phyloP scores from a whole-genome alignment of 2,329 filamentous ascomycete genomes.

The Xylariaceae sp. region DNA sequence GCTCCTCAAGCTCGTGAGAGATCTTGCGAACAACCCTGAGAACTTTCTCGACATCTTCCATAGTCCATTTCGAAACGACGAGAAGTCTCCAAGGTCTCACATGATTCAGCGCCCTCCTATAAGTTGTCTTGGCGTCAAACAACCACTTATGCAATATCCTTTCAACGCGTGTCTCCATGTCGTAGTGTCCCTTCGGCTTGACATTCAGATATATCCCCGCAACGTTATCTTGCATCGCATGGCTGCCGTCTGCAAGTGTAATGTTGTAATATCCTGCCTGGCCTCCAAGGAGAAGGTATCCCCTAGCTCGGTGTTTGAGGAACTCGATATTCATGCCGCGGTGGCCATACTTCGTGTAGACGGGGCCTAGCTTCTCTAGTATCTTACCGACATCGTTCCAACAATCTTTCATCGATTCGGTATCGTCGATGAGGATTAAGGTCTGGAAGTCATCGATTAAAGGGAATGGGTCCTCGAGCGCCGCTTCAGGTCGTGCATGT shows the following conservation, averaged over 20 bases:
- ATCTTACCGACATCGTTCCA: conserved; percentile 64
- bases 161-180: conserved; percentile 16
- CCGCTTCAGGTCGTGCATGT: neutral
- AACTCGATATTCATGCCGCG: conserved; percentile 74
- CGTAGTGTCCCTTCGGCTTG: conserved; percentile 19
- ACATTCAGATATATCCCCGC: conserved; percentile 25
- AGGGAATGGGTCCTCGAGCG: neutral
- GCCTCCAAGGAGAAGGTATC: conserved; percentile 4
- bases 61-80: conserved; percentile 66
- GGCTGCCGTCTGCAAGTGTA: conserved; percentile 13
- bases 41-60: conserved; percentile 54
- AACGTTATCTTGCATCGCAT: conserved; percentile 26
- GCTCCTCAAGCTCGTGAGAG: neutral
- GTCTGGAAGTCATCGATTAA: conserved; percentile 45
- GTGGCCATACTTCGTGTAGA: conserved; percentile 61
- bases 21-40: neutral
- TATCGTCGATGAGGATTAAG: conserved; percentile 72
- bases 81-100: conserved; percentile 64
- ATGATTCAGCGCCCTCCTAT: conserved; percentile 1
- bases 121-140: conserved; percentile 5
- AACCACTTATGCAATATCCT: conserved; percentile 21
- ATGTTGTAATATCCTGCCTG: conserved; percentile 25
- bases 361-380: conserved; percentile 60
- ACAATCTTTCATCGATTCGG: conserved; percentile 59
- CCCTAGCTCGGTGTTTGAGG: conserved; percentile 50